Base-by-base conservation (phyloP, 306 rosid genomes). In the Clitoria ternatea region DNA sequence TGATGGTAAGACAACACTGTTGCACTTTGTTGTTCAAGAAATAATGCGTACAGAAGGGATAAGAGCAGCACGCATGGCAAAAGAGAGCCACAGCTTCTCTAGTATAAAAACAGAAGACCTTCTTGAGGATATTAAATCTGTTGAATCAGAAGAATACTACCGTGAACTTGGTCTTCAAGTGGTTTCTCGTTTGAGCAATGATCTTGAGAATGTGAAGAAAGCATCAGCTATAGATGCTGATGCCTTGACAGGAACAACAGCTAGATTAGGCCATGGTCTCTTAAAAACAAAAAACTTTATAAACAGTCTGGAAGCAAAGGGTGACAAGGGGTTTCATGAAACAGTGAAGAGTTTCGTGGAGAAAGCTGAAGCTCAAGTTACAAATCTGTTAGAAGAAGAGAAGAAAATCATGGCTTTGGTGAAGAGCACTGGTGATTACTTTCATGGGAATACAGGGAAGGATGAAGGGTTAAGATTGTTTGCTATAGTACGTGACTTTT, bases 1-100 rank as follows among this genome's bases (percentile, higher is more conserved):
- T 33, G 97, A 95, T 79, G 99, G 99, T 20, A 95, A 91, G 79
- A 95, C 95, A 52, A 95, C 99, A 0, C 96, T 95, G 33, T 77
- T 95, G 76, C 92, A 84, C 72, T 95, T 95, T 53, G 99, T 95
- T 56, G 96, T 95, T 70, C 96, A 80, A 83, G 97, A 95, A 83
- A 95, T 91, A 71, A 85, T 91, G 36, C 96, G 99, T 39, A 81
- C 96, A 0, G 99, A 95, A 72, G 99, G 99, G 56, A 75, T 89
- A 69, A 86, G 89, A 86, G 86, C 92, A 32, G 88, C 76, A 6
- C 86, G 96, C 11, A 63, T 43, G 39, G 72, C 75, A 1, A 87
- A 62, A 77, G 94, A 82, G 63, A 85, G 69, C 70, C 47, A 1
- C 14, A 88, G 96, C 72, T 79, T 85, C 74, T 87, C 89, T 7